A percentile compares a stretch with the other conserved stretches of the same genome.
phyloP scores from a whole-genome alignment of 768 basidiomycete genomes.

The Cystobasidiopsis lactophilus region DNA sequence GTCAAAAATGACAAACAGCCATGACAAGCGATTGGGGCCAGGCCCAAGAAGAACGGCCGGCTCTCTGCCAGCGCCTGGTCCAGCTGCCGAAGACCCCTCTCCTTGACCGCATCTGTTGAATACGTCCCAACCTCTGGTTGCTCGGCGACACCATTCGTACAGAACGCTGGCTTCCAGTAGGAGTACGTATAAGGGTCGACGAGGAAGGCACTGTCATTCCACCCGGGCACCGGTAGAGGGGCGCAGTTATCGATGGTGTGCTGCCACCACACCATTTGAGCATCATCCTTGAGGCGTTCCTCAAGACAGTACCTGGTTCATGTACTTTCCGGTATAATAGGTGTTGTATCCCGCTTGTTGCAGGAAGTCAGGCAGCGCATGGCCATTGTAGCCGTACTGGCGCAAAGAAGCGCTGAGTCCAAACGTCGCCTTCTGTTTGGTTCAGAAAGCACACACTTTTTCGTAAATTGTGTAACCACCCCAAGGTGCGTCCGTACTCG shows the following conservation, averaged over 20 bases:
- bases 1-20: background rate
- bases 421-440: no score
- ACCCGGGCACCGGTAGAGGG: background rate
- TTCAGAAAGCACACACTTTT: constrained; percentile 1
- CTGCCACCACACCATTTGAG: constrained; percentile 1
- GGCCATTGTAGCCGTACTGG: constrained; percentile 1
- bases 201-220: constrained; percentile 7
- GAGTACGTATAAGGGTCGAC: constrained; percentile 16
- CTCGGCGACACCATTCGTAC: background rate
- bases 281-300: constrained; percentile 1
- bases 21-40: background rate
- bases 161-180: constrained; percentile 8
- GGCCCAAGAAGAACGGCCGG: constrained; percentile 14
- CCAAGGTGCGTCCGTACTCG: constrained; percentile 5
- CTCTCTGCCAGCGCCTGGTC: constrained; percentile 3
- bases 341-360: constrained; percentile 11
- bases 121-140: constrained; percentile 3
- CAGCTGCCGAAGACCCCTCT: constrained; percentile 3
- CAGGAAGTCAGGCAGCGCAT: constrained; percentile 7
- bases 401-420: no score
- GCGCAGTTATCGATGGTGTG: no score
- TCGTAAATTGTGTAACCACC: constrained; percentile 14
- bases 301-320: constrained; percentile 13
- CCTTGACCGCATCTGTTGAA: constrained; percentile 10
- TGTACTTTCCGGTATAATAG: constrained; percentile 13